phyloP scores from a whole-genome alignment of 495 filamentous ascomycete species.

The Talaromyces ruber region DNA sequence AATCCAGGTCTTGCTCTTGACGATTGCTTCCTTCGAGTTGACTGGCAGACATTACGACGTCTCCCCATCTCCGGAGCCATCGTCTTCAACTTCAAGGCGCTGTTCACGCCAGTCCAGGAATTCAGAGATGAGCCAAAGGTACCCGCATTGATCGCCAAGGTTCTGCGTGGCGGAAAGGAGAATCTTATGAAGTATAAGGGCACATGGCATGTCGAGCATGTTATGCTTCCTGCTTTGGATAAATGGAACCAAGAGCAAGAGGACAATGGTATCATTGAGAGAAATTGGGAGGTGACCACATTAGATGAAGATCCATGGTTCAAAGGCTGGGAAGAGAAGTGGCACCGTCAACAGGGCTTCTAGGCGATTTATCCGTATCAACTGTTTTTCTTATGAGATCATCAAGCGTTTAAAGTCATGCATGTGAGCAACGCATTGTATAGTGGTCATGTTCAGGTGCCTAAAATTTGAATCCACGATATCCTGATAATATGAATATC shows the following conservation, averaged over 20 bases:
- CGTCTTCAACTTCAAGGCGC: slow-evolving; percentile 86
- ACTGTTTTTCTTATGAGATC: background rate
- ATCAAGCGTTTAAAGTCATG: background rate
- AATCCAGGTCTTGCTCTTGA: slow-evolving; percentile 44
- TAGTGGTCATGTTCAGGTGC: background rate
- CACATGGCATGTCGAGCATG: slow-evolving; percentile 77
- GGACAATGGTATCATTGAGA: slow-evolving; percentile 48
- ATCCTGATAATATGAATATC: background rate
- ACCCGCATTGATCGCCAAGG: slow-evolving; percentile 57
- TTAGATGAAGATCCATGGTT: slow-evolving; percentile 78
- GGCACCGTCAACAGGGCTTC: slow-evolving; percentile 70
- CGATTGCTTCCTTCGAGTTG: slow-evolving; percentile 68
- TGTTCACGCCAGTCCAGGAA: slow-evolving; percentile 71
- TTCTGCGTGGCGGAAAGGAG: slow-evolving; percentile 65
- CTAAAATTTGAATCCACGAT: background rate
- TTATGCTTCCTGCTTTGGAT: slow-evolving; percentile 60
- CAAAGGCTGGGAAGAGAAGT: slow-evolving; percentile 76
- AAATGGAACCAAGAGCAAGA: slow-evolving; percentile 64
- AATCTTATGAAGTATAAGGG: slow-evolving; percentile 76
- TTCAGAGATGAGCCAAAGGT: slow-evolving; percentile 70
- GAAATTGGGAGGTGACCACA: slow-evolving; percentile 66
- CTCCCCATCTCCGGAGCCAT: slow-evolving; percentile 68
- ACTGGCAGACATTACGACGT: slow-evolving; percentile 85
- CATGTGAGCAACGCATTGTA: background rate
- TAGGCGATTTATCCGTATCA: slow-evolving; percentile 14